Evolutionary conservation across 2,329 filamentous ascomycete species (phyloP), one percentile per base, ranked within the genome.

Genomic region (Blumeria hordei): DNA sequence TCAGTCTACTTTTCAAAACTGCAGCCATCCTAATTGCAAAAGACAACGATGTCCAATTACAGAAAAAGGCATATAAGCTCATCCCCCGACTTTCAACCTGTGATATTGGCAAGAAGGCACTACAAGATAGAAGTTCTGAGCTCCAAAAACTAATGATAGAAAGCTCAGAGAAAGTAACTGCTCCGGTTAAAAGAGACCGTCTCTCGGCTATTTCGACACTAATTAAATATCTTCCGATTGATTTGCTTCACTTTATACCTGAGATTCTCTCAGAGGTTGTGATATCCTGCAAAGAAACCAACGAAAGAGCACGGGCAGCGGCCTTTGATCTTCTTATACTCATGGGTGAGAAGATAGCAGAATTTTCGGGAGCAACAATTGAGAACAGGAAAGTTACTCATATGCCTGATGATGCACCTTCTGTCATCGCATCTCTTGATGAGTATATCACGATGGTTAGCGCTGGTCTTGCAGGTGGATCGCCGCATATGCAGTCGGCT

Each of bases 371-470:
- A 3, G 81, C 81, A 39, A 73, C 75, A 53, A 92, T 98, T 58
- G 76, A 90, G 62, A 93, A 94, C 67, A 81, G 78, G 61, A 86
- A 90, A 65, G 84, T 95, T 2, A 77, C 86, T 1, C 81, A 90
- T 66, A 94, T 96, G 87, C 77, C 86, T 3, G 71, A 77, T 51
- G 81, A 93, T 66, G 83, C 88, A 0, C 82, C 85, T 2, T 72
- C 81, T 35, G 88, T 83, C 3, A 73, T 77, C 2, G 90, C 92
- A 18, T 88, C 77, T 44, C 77, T 98, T 39, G 90, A 96, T 64
- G 92, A 96, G 68, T 96, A 88, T 69, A 86, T 96, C 71, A 95
- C 90, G 55, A 98, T 98, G 92, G 85, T 96, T 34, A 94, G 86
- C 60, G 92, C 92, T 52, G 92, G 92, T 69, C 76, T 98, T 54